Base-by-base conservation (phyloP, 345 rosid species). In the Ricinus communis region DNA sequence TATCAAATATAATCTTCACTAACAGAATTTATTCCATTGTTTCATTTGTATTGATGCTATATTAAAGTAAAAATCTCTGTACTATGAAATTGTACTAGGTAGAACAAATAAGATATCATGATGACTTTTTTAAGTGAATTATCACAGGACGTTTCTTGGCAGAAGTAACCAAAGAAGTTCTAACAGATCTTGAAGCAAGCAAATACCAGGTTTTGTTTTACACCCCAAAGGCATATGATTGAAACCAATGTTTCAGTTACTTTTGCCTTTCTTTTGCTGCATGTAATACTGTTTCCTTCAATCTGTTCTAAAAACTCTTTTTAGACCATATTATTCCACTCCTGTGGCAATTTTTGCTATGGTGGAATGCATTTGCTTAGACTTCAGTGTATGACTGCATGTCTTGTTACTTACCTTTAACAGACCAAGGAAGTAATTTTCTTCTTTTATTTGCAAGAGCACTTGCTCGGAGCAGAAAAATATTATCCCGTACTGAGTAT, bases 161-260 rank as follows among this genome's bases (percentile, higher is more conserved):
- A 13, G 88, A 82, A 66, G 77, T 85, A 19, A 85, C 88, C 27
- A 85, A 82, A 79, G 68, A 82, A 76, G 88, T 85, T 62, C 68
- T 85, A 62, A 80, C 68, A n/a, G 88, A 85, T 71, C 88, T 85
- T 53, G 82, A 82, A 74, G 84, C 84, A 62, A 85, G 88, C 81
- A 85, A 80, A 74, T 85, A 80, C 65, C 88, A 85, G 88, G 88
- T 82, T 62, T 36, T 28, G 22, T 19, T 33, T 14, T 54, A 15
- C 30, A 41, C 24, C 12, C 22, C 36, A 25, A 1, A 27, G 5
- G 16, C 38, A 11, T 8, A 62, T 62, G 45, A 21, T 22, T 62
- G 47, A 1, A 30, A 58, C 15, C 21, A 38, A 21, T 15, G 4
- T 40, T 62, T 22, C 16, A n/a, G 28, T 62, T 62, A 12, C 19